Percentiles rank a stretch among this genome's conserved stretches.
These are phyloP conservation scores for Lentinula sp. DNA, from an alignment of 768 basidiomycete genomes.

Conservation along the genomic window DNA sequence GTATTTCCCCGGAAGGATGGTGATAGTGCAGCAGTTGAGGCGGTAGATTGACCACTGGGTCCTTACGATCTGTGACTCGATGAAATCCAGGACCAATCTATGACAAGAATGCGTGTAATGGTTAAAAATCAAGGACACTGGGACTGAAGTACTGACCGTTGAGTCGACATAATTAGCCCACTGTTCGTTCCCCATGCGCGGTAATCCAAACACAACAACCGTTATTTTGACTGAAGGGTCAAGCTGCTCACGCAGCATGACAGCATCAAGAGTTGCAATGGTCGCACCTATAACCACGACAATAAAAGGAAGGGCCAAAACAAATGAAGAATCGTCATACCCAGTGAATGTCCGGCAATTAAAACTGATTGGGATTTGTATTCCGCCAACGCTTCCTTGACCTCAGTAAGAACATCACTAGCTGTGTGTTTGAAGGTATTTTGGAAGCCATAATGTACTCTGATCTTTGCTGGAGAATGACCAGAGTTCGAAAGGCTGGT, in stretches of 20 bases:
- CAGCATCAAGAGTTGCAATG: not conserved
- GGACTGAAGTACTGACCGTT: slow-evolving; percentile 6
- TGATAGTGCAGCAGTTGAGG: not conserved
- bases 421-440: not conserved
- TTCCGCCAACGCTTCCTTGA: not conserved
- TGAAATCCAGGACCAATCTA: not conserved
- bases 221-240: not conserved
- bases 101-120: too few relatives aligned
- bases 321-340: not conserved
- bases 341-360: not conserved
- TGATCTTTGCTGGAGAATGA: not conserved
- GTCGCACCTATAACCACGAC: not conserved
- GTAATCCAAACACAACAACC: not conserved
- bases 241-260: not conserved
- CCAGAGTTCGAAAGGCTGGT: too few relatives aligned
- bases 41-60: not conserved
- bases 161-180: slow-evolving; percentile 9
- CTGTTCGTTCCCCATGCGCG: slow-evolving; percentile 5
- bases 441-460: not conserved
- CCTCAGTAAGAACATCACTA: not conserved
- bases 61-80: not conserved
- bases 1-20: not conserved
- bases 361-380: not conserved
- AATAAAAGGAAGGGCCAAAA: not conserved
- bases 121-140: not conserved